phyloP scores from a whole-genome alignment of 2,329 filamentous ascomycete species.

The Ceratocystis variospora region DNA sequence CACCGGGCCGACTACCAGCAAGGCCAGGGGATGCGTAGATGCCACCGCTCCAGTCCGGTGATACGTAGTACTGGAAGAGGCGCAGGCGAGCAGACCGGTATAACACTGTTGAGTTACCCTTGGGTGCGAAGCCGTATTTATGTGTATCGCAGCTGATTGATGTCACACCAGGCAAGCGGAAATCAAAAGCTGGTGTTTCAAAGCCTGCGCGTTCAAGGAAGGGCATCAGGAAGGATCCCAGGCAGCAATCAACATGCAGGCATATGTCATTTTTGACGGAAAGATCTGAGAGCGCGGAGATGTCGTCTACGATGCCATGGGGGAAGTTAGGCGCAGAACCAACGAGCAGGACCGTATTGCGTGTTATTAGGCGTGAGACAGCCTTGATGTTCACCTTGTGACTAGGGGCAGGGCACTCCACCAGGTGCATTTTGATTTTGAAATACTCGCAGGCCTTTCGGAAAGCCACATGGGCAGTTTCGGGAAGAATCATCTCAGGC shows the following conservation, averaged over 20 bases:
- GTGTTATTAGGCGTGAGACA: conserved; percentile 76
- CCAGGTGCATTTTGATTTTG: conserved; percentile 85
- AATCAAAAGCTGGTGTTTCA: conserved; percentile 78
- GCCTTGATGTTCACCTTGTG: conserved; percentile 73
- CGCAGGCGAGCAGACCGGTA: conserved; percentile 71
- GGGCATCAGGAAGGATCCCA: conserved; percentile 88
- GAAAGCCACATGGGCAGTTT: conserved; percentile 92
- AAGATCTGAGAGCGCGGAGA: conserved; percentile 67
- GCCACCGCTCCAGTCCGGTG: conserved; percentile 85
- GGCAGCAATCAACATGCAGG: conserved; percentile 92
- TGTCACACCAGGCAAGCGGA: conserved; percentile 84
- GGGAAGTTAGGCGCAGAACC: conserved; percentile 96
- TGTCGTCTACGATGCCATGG: conserved; percentile 95
- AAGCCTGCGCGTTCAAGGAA: conserved; percentile 91
- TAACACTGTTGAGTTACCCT: conserved; percentile 85
- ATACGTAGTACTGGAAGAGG: conserved; percentile 91
- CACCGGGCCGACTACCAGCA: conserved; percentile 81
- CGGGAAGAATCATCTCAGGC: conserved; percentile 94
- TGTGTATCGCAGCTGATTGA: conserved; percentile 95
- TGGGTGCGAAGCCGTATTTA: conserved; percentile 97
- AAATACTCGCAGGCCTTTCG: conserved; percentile 92
- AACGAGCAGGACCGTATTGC: conserved; percentile 85
- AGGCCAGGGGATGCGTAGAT: conserved; percentile 91
- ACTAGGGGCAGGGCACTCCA: conserved; percentile 67
- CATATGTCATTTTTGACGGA: conserved; percentile 68